Evolutionary conservation across 2,329 filamentous ascomycete species (phyloP), one percentile per base, ranked within the genome.

Genomic region (Ophiocordyceps camponoti-rufipedis): DNA sequence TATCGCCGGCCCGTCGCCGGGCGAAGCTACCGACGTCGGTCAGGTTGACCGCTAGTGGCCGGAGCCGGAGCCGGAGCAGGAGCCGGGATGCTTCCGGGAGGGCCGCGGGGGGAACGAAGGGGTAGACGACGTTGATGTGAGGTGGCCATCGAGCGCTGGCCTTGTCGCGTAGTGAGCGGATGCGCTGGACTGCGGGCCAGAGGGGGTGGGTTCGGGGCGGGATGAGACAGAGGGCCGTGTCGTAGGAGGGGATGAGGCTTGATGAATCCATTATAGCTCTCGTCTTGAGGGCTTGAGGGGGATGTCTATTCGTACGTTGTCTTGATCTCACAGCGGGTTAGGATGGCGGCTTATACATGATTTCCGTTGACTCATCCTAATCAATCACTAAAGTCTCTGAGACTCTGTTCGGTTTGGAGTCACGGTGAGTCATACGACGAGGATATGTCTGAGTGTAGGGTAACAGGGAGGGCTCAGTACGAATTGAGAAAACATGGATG

Each of bases 51-150:
- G 47, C 45, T 12, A 54, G 47, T 11, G 28, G 39, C 13, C 47
- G 19, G 41, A 48, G 43, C 42, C 51, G 29, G 44, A 54, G 43
- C 19, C 49, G 43, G n/a, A 48, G 44, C 4, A 59, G 47, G 13
- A 52, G 46, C 4, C 63, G 55, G 1, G 61, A 60, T 2, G 71
- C 74, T 18, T 55, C 52, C 1, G 60, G 52, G 2, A 83, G 62
- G 9, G 52, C 51, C 2, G 71, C 66, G 0, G 65, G 59, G 3
- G 59, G 55, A 7, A 80, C 74, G 55, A 82, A 83, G 0, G 78
- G 80, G 54, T 82, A 82, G 19, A 81, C 52, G 28, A 83, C 58
- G 51, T 82, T 83, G 53, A 82, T 55, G 52, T 82, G 79, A 12
- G 78, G 74, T 4, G 78, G 77, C 79, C 80, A 83, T 58, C 67